Evolutionary conservation across 2,329 filamentous ascomycete genomes (phyloP).

Genomic region (Setomelanomma holmii): DNA sequence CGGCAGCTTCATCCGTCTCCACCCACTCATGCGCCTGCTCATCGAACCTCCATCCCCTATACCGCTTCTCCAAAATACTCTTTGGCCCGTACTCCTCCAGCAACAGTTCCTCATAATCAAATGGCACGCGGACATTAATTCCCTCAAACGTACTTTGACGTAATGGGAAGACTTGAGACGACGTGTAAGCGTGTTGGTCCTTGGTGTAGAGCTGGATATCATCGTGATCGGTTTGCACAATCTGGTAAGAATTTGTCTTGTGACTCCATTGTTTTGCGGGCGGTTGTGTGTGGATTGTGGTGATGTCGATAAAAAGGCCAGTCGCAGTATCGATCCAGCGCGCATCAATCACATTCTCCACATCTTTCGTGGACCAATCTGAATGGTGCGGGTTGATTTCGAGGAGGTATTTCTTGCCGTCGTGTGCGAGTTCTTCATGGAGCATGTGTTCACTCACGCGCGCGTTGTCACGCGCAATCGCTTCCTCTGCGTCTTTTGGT

Average conservation of each 20-base stretch:
- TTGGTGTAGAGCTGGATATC: constrained; percentile 54
- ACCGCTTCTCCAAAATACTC: constrained; percentile 56
- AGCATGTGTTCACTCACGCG: not conserved
- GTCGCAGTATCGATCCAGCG: constrained; percentile 67
- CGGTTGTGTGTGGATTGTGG: constrained; percentile 59
- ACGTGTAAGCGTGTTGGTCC: constrained; percentile 62
- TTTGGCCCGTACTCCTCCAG: constrained; percentile 62
- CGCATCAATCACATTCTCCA: constrained; percentile 64
- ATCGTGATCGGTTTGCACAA: not conserved
- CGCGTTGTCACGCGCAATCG: not conserved
- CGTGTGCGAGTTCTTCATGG: constrained; percentile 17
- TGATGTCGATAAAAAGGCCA: constrained; percentile 69
- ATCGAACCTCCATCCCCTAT: constrained; percentile 54
- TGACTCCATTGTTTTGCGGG: constrained; percentile 29
- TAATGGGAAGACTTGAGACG: constrained; percentile 64
- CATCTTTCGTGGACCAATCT: constrained; percentile 54
- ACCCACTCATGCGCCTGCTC: constrained; percentile 36
- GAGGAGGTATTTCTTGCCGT: constrained; percentile 57
- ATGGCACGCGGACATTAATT: constrained; percentile 62
- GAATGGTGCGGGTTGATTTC: constrained; percentile 66
- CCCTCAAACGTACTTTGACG: constrained; percentile 63
- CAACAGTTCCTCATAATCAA: constrained; percentile 62
- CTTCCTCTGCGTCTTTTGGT: constrained; percentile 32
- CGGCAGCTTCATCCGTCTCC: not conserved
- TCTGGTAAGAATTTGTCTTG: not conserved